Conservation (phyloP, 139 green algal genomes). For the Chlamydomonas sp. region DNA sequence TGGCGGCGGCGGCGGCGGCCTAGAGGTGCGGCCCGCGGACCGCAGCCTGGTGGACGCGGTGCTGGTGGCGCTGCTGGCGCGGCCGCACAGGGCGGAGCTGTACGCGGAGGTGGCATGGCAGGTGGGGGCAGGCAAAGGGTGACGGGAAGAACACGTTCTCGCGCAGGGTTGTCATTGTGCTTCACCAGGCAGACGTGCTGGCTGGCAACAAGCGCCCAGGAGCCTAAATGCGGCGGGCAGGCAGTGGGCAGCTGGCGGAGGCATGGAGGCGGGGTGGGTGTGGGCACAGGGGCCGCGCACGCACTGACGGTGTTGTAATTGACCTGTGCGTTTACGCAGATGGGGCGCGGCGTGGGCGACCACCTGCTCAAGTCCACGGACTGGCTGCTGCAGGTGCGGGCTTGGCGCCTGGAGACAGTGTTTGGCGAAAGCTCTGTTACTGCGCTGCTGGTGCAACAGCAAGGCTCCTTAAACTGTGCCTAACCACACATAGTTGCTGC, state of each 20-base stretch:
- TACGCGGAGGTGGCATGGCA: conserved; percentile 34
- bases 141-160: no score
- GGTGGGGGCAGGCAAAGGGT: not conserved
- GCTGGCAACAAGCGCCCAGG: no score
- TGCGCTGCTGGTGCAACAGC: not conserved
- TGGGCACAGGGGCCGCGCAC: no score
- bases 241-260: no score
- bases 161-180: no score
- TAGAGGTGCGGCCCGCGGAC: conserved; percentile 12
- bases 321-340: not conserved
- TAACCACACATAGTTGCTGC: no score
- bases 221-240: no score
- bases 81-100: conserved; percentile 9
- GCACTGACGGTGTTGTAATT: no score
- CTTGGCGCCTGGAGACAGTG: no score
- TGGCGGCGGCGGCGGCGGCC: not conserved
- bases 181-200: no score
- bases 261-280: not conserved
- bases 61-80: conserved; percentile 16
- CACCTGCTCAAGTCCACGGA: conserved; percentile 54
- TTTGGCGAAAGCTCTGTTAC: no score
- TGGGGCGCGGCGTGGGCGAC: conserved; percentile 38
- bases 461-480: no score
- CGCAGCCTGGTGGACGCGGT: conserved; percentile 21
- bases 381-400: conserved; percentile 59